A percentile compares a stretch with the other conserved stretches of the same genome.
phyloP scores from a whole-genome alignment of 192 early-diverging fungal genomes.

The Rhizophagus clarus region DNA sequence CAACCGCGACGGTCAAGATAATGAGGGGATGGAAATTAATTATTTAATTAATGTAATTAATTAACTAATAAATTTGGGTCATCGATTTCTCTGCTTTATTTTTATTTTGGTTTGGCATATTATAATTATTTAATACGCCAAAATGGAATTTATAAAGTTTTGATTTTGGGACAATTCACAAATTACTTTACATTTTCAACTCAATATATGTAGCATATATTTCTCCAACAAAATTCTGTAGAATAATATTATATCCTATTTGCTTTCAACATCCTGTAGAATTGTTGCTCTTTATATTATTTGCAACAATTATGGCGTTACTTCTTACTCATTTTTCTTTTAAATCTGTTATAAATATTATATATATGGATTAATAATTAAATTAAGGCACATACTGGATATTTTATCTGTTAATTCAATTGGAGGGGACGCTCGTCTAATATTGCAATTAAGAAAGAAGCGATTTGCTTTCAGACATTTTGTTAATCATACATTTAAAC shows the following conservation, averaged over 20 bases:
- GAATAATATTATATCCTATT: too few relatives aligned
- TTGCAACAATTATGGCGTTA: background rate
- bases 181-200: background rate
- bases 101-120: background rate
- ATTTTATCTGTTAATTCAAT: background rate
- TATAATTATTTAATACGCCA: background rate
- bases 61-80: background rate
- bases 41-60: too few relatives aligned
- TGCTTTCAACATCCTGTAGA: background rate
- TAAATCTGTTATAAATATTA: background rate
- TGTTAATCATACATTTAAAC: background rate
- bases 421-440: background rate
- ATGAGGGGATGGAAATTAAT: background rate
- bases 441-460: background rate
- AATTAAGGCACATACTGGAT: background rate
- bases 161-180: background rate
- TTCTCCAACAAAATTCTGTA: background rate
- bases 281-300: background rate
- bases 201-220: background rate
- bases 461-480: background rate
- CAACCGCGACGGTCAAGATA: conserved; percentile 26
- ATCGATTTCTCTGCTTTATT: background rate
- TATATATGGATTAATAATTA: background rate
- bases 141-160: background rate
- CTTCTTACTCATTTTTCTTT: background rate